phyloP scores from a whole-genome alignment of 2,329 filamentous ascomycete species.

The Dactylonectria macrodidyma region DNA sequence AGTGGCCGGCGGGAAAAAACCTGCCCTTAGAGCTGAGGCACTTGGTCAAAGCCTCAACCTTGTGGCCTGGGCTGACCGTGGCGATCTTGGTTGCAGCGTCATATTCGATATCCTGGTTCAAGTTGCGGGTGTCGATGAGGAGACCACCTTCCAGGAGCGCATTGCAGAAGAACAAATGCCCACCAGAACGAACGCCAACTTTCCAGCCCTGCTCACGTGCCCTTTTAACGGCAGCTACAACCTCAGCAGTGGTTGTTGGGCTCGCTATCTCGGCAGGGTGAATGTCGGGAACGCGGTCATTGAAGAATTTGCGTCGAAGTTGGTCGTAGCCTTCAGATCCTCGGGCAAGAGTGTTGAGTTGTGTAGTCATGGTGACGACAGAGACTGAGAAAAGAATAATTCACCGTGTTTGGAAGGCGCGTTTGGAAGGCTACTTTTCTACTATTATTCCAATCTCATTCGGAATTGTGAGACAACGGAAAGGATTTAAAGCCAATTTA shows the following conservation, averaged over 20 bases:
- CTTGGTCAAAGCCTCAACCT: slow-evolving; percentile 21
- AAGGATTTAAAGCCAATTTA: slow-evolving; percentile 9
- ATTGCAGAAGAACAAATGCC: slow-evolving; percentile 25
- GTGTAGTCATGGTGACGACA: slow-evolving; percentile 6
- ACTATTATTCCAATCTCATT: background rate
- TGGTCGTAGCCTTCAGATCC: slow-evolving; percentile 15
- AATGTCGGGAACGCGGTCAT: slow-evolving; percentile 13
- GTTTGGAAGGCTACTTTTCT: background rate
- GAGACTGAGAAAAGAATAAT: slow-evolving; percentile 5
- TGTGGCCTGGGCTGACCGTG: slow-evolving; percentile 12
- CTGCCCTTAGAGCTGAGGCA: slow-evolving; percentile 6
- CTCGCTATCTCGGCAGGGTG: slow-evolving; percentile 25
- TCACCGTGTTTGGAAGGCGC: background rate
- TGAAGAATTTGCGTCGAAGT: slow-evolving; percentile 18
- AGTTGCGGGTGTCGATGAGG: slow-evolving; percentile 26
- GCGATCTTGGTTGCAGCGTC: slow-evolving; percentile 23
- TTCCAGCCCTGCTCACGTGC: slow-evolving; percentile 21
- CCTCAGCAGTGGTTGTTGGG: slow-evolving; percentile 17
- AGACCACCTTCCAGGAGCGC: slow-evolving; percentile 17
- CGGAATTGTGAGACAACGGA: background rate
- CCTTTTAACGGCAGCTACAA: slow-evolving; percentile 19
- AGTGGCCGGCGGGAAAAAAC: slow-evolving; percentile 28
- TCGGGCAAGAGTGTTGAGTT: slow-evolving; percentile 7
- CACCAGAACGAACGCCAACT: slow-evolving; percentile 26
- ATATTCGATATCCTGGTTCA: slow-evolving; percentile 25